These are phyloP conservation scores for Trichoderma gracile DNA, from an alignment of 2,329 filamentous ascomycete genomes.

Conservation along the genomic window DNA sequence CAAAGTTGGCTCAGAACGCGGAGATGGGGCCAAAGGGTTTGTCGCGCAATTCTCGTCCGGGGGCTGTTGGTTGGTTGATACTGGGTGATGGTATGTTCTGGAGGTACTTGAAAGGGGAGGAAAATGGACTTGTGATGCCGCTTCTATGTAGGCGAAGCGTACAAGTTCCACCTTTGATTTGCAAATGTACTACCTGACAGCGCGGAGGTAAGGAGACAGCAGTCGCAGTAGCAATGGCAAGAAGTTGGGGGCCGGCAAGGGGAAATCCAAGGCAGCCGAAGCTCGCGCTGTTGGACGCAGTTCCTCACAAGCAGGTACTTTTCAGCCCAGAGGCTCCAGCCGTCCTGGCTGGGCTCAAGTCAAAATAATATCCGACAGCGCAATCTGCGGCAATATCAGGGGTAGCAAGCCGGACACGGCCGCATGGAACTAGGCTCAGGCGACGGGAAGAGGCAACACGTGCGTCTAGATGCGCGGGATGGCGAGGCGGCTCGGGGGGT, in stretches of 20 bases:
- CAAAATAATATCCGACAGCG: slow-evolving; percentile 9
- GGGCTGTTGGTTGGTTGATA: background rate
- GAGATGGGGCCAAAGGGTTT: slow-evolving; percentile 28
- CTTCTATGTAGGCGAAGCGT: no score
- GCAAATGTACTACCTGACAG: background rate
- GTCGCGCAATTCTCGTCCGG: slow-evolving; percentile 21
- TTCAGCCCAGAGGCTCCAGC: background rate
- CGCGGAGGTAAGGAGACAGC: background rate
- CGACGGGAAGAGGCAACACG: slow-evolving; percentile 11
- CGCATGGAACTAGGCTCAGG: slow-evolving; percentile 19
- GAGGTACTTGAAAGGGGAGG: background rate
- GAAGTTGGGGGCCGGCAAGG: background rate
- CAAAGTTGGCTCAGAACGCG: slow-evolving; percentile 23
- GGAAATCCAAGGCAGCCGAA: no score
- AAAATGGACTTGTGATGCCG: no score
- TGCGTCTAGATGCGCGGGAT: slow-evolving; percentile 4
- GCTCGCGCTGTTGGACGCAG: background rate
- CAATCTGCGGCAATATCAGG: slow-evolving; percentile 11
- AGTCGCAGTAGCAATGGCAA: background rate
- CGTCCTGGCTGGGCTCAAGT: slow-evolving; percentile 7
- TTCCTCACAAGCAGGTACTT: background rate
- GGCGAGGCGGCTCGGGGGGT: slow-evolving; percentile 17
- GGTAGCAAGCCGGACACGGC: slow-evolving; percentile 18
- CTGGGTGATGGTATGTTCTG: background rate
- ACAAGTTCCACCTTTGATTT: no score